Evolutionary conservation across 179 eudicot species (phyloP).

Genomic region (Nepenthes alata): DNA sequence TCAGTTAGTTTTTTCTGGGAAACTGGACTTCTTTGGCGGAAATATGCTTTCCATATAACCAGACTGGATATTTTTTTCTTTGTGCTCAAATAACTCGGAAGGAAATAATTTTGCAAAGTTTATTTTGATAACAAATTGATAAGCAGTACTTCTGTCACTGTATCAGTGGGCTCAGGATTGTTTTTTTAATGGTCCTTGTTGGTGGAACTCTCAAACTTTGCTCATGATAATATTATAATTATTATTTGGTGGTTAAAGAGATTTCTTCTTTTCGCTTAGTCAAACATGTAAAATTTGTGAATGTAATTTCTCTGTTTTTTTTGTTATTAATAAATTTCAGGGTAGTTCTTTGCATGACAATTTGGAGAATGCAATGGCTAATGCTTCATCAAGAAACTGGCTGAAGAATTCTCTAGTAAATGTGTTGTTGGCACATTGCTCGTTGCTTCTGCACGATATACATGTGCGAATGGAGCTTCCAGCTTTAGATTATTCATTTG

Average conservation of each 20-base stretch:
- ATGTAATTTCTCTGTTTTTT: neutral
- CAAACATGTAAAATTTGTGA: neutral
- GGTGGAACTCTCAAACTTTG: no score
- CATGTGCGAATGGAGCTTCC: conserved; percentile 43
- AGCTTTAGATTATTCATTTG: conserved; percentile 24
- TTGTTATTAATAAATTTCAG: conserved; percentile 34
- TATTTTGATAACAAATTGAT: no score
- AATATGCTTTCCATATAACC: neutral
- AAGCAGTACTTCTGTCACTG: no score
- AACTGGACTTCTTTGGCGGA: neutral
- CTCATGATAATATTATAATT: no score
- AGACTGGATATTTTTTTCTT: no score
- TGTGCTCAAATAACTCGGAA: no score
- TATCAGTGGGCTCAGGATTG: no score
- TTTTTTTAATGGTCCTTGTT: no score
- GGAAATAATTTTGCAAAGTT: neutral
- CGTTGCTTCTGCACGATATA: conserved; percentile 41
- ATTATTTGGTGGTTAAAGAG: neutral
- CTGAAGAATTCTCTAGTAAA: conserved; percentile 30
- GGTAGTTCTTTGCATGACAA: conserved; percentile 63
- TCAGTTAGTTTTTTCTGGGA: no score
- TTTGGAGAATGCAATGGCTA: conserved; percentile 35
- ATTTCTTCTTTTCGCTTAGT: neutral
- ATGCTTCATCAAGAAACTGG: conserved; percentile 19
- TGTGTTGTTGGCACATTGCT: conserved; percentile 36